phyloP scores from a whole-genome alignment of 495 filamentous ascomycete genomes.

The Xylaria intraflava region DNA sequence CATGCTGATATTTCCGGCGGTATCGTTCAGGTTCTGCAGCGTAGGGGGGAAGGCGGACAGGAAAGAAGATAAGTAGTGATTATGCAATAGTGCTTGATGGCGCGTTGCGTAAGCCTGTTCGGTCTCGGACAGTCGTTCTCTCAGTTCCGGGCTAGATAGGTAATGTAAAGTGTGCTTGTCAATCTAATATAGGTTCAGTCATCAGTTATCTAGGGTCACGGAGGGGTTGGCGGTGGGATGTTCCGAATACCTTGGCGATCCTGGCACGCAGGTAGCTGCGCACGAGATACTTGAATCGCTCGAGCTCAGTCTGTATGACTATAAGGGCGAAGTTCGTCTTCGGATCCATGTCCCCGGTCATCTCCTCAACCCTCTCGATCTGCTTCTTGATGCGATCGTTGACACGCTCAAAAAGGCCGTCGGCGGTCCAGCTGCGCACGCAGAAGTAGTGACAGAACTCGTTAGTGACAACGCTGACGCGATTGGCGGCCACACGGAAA shows the following conservation, averaged over 20 bases:
- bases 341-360: constrained; percentile 74
- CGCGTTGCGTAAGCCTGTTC: constrained; percentile 73
- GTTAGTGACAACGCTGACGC: background rate
- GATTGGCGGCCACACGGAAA: background rate
- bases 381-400: constrained; percentile 62
- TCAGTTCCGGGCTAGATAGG: constrained; percentile 41
- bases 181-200: constrained; percentile 43
- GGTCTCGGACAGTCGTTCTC: constrained; percentile 55
- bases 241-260: constrained; percentile 60
- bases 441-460: background rate
- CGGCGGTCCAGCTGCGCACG: constrained; percentile 41
- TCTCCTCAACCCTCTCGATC: constrained; percentile 67
- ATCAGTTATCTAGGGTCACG: background rate
- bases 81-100: constrained; percentile 74
- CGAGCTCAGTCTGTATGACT: constrained; percentile 92
- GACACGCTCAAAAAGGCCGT: constrained; percentile 59
- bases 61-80: constrained; percentile 77
- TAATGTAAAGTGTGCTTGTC: constrained; percentile 62
- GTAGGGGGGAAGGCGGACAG: constrained; percentile 68
- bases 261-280: constrained; percentile 78
- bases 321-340: constrained; percentile 88
- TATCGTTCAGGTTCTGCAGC: constrained; percentile 81
- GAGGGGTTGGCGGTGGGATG: constrained; percentile 4
- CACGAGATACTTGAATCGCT: constrained; percentile 84
- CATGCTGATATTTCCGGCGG: constrained; percentile 84